Evolutionary conservation across 805 yeast genomes (phyloP).

Genomic region (Isabelozyma gotoi): DNA sequence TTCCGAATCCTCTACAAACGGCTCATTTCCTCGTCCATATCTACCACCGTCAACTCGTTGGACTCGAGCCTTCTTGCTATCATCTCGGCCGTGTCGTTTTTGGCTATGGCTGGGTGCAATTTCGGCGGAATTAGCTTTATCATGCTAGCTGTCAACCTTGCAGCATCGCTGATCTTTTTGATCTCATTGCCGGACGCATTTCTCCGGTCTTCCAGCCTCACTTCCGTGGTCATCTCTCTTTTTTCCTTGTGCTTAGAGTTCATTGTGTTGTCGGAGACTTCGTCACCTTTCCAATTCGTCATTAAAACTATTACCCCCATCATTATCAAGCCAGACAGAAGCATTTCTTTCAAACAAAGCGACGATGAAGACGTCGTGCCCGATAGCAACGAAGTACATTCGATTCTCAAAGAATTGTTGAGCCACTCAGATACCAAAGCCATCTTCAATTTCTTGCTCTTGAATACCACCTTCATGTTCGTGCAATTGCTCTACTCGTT

Average conservation of each 20-base stretch:
- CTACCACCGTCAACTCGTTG: slow-evolving; percentile 3
- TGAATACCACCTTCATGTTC: slow-evolving; percentile 92
- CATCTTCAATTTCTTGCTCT: slow-evolving; percentile 79
- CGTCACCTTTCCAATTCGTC: slow-evolving; percentile 6
- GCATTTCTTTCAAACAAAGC: slow-evolving; percentile 2
- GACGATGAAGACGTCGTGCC: background rate
- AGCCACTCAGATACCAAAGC: slow-evolving; percentile 70
- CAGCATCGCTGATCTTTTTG: slow-evolving; percentile 22
- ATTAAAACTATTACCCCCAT: slow-evolving; percentile 16
- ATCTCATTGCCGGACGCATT: slow-evolving; percentile 23
- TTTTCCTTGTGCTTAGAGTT: slow-evolving; percentile 18
- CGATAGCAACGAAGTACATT: background rate
- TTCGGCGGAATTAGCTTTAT: slow-evolving; percentile 10
- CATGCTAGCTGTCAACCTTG: slow-evolving; percentile 23
- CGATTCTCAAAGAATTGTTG: slow-evolving; percentile 30
- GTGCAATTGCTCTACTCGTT: slow-evolving; percentile 90
- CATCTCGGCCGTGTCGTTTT: slow-evolving; percentile 3
- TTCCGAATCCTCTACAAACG: slow-evolving; percentile 9
- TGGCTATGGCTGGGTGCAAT: slow-evolving; percentile 1
- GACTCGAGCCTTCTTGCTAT: slow-evolving; percentile 1
- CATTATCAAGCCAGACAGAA: slow-evolving; percentile 18
- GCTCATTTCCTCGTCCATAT: slow-evolving; percentile 7
- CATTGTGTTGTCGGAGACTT: slow-evolving; percentile 13
- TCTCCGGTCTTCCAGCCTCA: slow-evolving; percentile 12
- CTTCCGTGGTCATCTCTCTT: slow-evolving; percentile 15